Conservation (phyloP, 108 stramenopile species). For the Pseudonitzschia pungens region DNA sequence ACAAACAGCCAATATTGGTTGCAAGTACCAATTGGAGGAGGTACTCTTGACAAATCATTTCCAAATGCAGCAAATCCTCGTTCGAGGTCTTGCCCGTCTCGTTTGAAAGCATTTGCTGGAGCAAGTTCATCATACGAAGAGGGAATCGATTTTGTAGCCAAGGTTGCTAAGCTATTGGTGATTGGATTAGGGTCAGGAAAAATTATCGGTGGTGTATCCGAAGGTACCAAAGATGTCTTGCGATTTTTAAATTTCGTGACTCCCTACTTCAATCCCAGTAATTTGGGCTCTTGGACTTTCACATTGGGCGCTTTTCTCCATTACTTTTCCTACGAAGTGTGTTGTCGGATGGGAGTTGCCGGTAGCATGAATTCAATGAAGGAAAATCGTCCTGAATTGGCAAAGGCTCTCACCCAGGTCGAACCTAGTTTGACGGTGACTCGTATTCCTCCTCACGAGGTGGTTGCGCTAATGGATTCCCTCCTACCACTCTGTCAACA, state of each 20-base stretch:
- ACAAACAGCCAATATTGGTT: conserved; percentile 82
- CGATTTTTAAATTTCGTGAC: conserved; percentile 75
- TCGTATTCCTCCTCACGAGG: conserved; percentile 60
- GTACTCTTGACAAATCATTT: conserved; percentile 70
- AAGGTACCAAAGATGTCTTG: conserved; percentile 76
- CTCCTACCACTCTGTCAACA: conserved; percentile 84
- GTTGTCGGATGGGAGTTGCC: conserved; percentile 63
- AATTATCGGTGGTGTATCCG: conserved; percentile 38
- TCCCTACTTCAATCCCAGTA: conserved; percentile 91
- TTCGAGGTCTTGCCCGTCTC: conserved; percentile 62
- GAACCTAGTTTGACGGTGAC: conserved; percentile 54
- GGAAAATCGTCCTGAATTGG: conserved; percentile 38
- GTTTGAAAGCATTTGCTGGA: conserved; percentile 76
- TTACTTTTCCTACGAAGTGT: conserved; percentile 80
- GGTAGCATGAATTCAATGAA: conserved; percentile 61
- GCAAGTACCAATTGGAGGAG: conserved; percentile 80
- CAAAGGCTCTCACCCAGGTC: conserved; percentile 43
- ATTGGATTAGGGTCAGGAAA: conserved; percentile 58
- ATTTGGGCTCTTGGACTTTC: conserved; percentile 87
- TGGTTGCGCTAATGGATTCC: conserved; percentile 71
- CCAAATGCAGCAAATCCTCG: conserved; percentile 56
- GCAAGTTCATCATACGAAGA: conserved; percentile 71
- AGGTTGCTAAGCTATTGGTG: conserved; percentile 76
- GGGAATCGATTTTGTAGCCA: conserved; percentile 84
- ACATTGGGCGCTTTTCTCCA: conserved; percentile 84